These are phyloP conservation scores for Albophoma yamanashiensis DNA, from an alignment of 2,329 filamentous ascomycete species.

Conservation along the genomic window DNA sequence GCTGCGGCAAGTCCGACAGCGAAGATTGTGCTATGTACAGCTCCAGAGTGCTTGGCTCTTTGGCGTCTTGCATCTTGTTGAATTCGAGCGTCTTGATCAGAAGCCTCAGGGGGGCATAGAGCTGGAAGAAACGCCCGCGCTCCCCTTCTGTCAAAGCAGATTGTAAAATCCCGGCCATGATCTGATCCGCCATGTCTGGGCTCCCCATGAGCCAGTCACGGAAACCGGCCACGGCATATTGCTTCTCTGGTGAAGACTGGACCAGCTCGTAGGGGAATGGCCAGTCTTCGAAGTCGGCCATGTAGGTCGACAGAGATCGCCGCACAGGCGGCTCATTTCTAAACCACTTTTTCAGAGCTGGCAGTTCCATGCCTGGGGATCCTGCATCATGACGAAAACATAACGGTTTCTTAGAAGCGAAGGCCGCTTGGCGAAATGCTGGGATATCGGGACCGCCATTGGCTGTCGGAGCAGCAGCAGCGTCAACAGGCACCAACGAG, in stretches of 20 bases:
- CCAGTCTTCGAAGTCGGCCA: slow-evolving; percentile 18
- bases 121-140: slow-evolving; percentile 36
- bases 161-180: slow-evolving; percentile 19
- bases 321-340: neutral
- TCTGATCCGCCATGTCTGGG: slow-evolving; percentile 15
- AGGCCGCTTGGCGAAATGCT: slow-evolving; percentile 41
- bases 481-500: slow-evolving; percentile 1
- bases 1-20: slow-evolving; percentile 54
- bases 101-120: slow-evolving; percentile 52
- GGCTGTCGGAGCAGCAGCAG: slow-evolving; percentile 5
- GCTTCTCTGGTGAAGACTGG: slow-evolving; percentile 7
- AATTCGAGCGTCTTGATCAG: slow-evolving; percentile 48
- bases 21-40: slow-evolving; percentile 83
- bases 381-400: slow-evolving; percentile 33
- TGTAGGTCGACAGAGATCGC: slow-evolving; percentile 13
- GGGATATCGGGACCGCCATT: slow-evolving; percentile 18
- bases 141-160: slow-evolving; percentile 11
- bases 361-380: slow-evolving; percentile 28
- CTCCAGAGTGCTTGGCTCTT: slow-evolving; percentile 18
- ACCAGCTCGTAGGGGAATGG: slow-evolving; percentile 29
- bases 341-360: slow-evolving; percentile 53
- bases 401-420: slow-evolving; percentile 37
- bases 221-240: slow-evolving; percentile 13
- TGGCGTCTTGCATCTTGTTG: slow-evolving; percentile 20
- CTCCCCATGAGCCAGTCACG: slow-evolving; percentile 15